Evolutionary conservation across 257 asterid species (phyloP).

Genomic region (Craterostigma plantagineum): DNA sequence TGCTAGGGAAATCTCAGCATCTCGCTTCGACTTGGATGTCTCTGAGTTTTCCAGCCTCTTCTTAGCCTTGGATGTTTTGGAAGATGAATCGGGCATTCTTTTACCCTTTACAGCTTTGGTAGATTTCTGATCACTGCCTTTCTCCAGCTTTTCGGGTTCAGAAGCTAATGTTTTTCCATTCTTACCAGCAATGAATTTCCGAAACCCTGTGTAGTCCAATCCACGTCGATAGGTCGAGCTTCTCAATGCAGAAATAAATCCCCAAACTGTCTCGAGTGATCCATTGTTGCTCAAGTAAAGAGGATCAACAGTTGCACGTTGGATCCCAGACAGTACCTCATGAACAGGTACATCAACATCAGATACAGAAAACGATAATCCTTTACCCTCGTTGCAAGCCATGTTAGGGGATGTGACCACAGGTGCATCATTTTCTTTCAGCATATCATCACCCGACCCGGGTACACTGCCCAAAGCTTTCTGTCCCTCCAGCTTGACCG

Average conservation of each 20-base stretch:
- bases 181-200: slow-evolving; percentile 10
- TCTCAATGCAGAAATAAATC: slow-evolving; percentile 36
- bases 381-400: no score
- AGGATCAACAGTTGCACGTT: slow-evolving; percentile 27
- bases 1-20: no score
- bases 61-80: slow-evolving; percentile 5
- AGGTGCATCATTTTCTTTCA: slow-evolving; percentile 4
- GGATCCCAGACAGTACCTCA: slow-evolving; percentile 25
- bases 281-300: slow-evolving; percentile 17
- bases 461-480: no score
- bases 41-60: slow-evolving; percentile 10
- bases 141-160: slow-evolving; percentile 6
- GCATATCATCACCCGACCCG: slow-evolving; percentile 3
- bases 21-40: slow-evolving; percentile 14
- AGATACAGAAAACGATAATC: slow-evolving; percentile 5
- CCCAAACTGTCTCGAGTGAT: slow-evolving; percentile 18
- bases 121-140: background rate
- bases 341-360: slow-evolving; percentile 18
- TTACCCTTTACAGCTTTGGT: no score
- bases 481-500: slow-evolving; percentile 11
- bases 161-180: slow-evolving; percentile 18
- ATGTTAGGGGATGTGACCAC: no score
- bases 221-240: slow-evolving; percentile 24
- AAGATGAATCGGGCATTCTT: no score
- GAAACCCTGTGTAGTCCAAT: slow-evolving; percentile 12